phyloP scores from a whole-genome alignment of 2,329 filamentous ascomycete species.

The Fusarium cyanostomum region DNA sequence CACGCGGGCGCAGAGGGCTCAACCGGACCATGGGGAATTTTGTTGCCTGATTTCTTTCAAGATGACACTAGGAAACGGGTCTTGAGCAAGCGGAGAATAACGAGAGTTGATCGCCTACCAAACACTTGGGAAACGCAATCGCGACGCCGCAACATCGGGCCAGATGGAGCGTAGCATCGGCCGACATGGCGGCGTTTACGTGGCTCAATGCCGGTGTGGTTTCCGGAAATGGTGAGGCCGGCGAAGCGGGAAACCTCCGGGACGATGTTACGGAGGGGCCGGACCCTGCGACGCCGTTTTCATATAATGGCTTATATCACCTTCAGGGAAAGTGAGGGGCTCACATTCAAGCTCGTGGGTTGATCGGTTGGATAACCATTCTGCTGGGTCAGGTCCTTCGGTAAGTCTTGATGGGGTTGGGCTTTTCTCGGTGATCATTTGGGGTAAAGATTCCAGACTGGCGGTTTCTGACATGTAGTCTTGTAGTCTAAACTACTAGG shows the following conservation, averaged over 20 bases:
- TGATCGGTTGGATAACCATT: slow-evolving; percentile 1
- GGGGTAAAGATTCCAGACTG: not conserved
- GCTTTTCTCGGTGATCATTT: slow-evolving; percentile 7
- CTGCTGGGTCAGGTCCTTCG: not conserved
- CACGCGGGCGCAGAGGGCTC: not conserved
- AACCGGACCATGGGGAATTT: not conserved
- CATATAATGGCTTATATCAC: slow-evolving; percentile 10
- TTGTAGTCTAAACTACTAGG: too few species aligned
- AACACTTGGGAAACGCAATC: not conserved
- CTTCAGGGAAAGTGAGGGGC: not conserved
- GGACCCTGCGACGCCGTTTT: not conserved
- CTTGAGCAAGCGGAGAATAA: not conserved
- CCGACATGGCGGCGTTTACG: not conserved
- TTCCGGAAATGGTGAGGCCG: slow-evolving; percentile 2
- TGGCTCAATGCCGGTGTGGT: slow-evolving; percentile 2
- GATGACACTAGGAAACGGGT: not conserved
- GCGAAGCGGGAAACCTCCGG: slow-evolving; percentile 7
- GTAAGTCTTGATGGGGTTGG: not conserved
- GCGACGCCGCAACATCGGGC: not conserved
- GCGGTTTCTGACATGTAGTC: slow-evolving; percentile 3
- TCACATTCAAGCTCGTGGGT: not conserved
- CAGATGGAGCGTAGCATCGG: slow-evolving; percentile 18
- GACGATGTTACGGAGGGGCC: not conserved
- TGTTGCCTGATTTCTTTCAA: not conserved
- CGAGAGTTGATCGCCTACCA: slow-evolving; percentile 1